These are phyloP conservation scores for Zygosaccharomyces pseudorouxii DNA, from an alignment of 805 yeast species.

Conservation along the genomic window DNA sequence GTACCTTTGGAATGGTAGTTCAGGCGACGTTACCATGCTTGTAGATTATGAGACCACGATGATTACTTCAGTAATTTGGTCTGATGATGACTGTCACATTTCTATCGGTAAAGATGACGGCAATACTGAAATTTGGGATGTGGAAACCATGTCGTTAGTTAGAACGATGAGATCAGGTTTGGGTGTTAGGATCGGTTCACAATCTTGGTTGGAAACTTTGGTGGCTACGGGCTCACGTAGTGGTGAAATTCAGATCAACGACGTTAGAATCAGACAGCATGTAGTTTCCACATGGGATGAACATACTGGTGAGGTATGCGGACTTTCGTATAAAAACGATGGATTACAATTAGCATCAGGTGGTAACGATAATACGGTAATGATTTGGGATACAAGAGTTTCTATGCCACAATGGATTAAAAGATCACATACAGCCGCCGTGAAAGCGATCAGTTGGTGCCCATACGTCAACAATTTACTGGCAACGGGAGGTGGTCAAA, in stretches of 20 bases:
- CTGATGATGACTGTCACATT: conserved; percentile 81
- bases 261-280: conserved; percentile 81
- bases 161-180: conserved; percentile 70
- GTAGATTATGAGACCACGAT: conserved; percentile 48
- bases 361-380: conserved; percentile 89
- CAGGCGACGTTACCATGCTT: conserved; percentile 70
- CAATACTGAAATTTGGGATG: conserved; percentile 87
- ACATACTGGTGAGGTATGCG: conserved; percentile 90
- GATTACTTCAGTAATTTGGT: conserved; percentile 68
- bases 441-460: conserved; percentile 92
- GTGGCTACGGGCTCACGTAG: conserved; percentile 83
- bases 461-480: conserved; percentile 76
- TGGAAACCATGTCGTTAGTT: conserved; percentile 64
- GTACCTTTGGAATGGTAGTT: conserved; percentile 87
- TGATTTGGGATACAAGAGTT: conserved; percentile 86
- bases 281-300: conserved; percentile 53
- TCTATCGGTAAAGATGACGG: conserved; percentile 85
- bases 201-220: conserved; percentile 78
- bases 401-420: conserved; percentile 67
- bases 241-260: conserved; percentile 83
- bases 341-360: conserved; percentile 87
- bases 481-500: conserved; percentile 97
- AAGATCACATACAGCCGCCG: conserved; percentile 85
- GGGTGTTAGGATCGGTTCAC: conserved; percentile 73
- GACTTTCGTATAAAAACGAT: conserved; percentile 77